Conservation (phyloP, 768 basidiomycete species). For the Serendipita sp. region DNA sequence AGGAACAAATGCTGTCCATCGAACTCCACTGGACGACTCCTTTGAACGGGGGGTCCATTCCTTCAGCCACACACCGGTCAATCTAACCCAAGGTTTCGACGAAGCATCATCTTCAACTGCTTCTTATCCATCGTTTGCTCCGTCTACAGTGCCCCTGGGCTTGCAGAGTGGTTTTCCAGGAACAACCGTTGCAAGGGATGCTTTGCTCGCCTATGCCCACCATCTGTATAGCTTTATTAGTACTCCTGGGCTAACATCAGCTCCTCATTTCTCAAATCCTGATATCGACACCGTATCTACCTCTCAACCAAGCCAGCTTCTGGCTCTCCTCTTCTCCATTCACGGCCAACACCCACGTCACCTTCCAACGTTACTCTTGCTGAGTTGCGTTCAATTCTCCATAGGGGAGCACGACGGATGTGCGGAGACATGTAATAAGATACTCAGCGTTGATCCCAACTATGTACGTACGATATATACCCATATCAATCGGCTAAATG, state of each 20-base stretch:
- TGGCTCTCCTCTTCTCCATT: slow-evolving; percentile 22
- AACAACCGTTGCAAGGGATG: slow-evolving; percentile 20
- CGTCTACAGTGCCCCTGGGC: neutral
- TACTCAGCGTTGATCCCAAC: slow-evolving; percentile 19
- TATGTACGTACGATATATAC: slow-evolving; percentile 12
- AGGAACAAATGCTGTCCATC: too few relatives aligned
- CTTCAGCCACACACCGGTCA: neutral
- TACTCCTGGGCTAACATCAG: slow-evolving; percentile 10
- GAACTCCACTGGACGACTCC: too few relatives aligned
- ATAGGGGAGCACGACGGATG: slow-evolving; percentile 21
- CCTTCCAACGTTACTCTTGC: slow-evolving; percentile 22
- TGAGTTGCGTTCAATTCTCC: slow-evolving; percentile 24
- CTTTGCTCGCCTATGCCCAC: slow-evolving; percentile 22
- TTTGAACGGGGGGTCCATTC: too few relatives aligned
- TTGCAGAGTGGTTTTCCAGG: slow-evolving; percentile 9
- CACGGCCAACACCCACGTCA: slow-evolving; percentile 21
- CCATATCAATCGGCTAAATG: neutral
- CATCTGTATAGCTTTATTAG: slow-evolving; percentile 17
- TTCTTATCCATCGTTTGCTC: neutral
- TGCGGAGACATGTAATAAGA: slow-evolving; percentile 20
- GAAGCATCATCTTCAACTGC: neutral
- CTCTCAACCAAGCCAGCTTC: slow-evolving; percentile 17
- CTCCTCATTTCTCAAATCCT: slow-evolving; percentile 7
- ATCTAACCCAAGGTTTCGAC: neutral
- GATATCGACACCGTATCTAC: slow-evolving; percentile 10